These are phyloP conservation scores for Moesziomyces aphidis DNA, from an alignment of 1,284 basidiomycete species.

Conservation along the genomic window DNA sequence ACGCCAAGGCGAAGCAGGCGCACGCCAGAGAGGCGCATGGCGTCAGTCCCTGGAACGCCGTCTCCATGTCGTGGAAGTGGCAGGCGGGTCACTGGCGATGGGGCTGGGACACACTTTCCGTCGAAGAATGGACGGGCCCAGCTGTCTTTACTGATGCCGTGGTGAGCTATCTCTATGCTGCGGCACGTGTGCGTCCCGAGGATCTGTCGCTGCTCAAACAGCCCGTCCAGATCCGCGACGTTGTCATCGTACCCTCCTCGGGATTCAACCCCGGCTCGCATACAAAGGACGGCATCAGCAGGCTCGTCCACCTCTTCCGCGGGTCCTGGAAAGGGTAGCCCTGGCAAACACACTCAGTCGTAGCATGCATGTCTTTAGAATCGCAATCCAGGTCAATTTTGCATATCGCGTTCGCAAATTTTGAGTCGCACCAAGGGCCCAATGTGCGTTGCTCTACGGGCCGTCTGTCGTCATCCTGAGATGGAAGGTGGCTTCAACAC, in stretches of 20 bases:
- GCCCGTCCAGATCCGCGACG: conserved; percentile 46
- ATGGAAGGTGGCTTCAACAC: too few relatives aligned
- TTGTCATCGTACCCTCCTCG: conserved; percentile 31
- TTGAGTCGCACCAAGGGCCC: too few relatives aligned
- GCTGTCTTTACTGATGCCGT: conserved; percentile 47
- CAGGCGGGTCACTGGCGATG: conserved; percentile 45
- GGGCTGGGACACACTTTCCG: conserved; percentile 35
- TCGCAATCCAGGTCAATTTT: not conserved
- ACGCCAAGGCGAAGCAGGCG: conserved; percentile 20
- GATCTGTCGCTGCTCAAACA: conserved; percentile 29
- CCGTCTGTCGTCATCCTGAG: not conserved
- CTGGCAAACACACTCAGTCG: not conserved
- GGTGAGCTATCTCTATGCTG: conserved; percentile 44
- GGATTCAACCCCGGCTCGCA: conserved; percentile 36
- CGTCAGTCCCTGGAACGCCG: conserved; percentile 33
- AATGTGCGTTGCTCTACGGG: too few relatives aligned
- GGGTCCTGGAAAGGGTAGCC: conserved; percentile 44
- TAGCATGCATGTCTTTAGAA: not conserved
- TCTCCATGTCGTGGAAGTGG: conserved; percentile 40
- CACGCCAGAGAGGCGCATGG: conserved; percentile 12
- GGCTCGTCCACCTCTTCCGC: conserved; percentile 47
- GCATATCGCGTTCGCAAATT: too few relatives aligned
- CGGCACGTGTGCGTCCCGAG: conserved; percentile 42
- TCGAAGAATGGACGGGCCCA: conserved; percentile 52
- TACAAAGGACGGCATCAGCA: conserved; percentile 12